Evolutionary conservation across 345 rosid genomes (phyloP).

Genomic region (Salix brachista): DNA sequence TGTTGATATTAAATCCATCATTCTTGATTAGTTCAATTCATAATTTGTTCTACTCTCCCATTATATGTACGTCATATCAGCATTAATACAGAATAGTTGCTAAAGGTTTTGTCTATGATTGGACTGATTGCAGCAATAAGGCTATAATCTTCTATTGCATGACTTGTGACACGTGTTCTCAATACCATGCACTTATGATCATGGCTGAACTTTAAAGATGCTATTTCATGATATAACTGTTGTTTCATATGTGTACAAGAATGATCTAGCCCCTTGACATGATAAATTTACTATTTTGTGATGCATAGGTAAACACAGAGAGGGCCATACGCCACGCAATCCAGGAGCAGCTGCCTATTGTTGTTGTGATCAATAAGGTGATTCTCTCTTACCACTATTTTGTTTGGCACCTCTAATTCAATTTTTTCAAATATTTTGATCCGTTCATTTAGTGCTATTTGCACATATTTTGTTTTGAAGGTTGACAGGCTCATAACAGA

Average conservation of each 20-base stretch:
- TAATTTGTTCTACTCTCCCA: background rate
- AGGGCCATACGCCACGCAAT: conserved; percentile 96
- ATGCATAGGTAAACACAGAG: conserved; percentile 82
- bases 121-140: background rate
- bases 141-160: background rate
- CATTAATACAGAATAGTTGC: background rate
- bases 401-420: background rate
- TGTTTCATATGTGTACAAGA: background rate
- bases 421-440: background rate
- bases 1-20: background rate
- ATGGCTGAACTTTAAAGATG: background rate
- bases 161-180: background rate
- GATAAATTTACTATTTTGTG: conserved; percentile 1
- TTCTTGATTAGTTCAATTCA: background rate
- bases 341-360: conserved; percentile 88
- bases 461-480: conserved; percentile 31
- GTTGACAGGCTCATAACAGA: conserved; percentile 95
- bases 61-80: no score
- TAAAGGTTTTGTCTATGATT: background rate
- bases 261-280: conserved; percentile 6
- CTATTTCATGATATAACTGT: background rate
- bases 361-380: conserved; percentile 94
- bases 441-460: conserved; percentile 10
- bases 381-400: background rate
- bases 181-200: background rate